phyloP scores from a whole-genome alignment of 2,329 filamentous ascomycete species.

The Arthrobotrys pseudoclavata region DNA sequence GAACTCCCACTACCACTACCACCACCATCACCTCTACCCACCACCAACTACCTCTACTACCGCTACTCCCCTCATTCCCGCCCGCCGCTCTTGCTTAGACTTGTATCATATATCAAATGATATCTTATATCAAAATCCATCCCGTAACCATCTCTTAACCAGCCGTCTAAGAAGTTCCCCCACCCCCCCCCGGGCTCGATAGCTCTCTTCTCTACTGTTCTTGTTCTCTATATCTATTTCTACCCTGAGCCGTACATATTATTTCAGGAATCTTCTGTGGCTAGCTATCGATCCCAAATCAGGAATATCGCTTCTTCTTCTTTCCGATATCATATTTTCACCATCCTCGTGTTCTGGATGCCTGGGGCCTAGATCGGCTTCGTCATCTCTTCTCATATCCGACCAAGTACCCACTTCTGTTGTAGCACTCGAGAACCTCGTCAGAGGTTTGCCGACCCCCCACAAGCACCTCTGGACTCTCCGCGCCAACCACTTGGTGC shows the following conservation, averaged over 20 bases:
- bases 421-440: neutral
- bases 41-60: neutral
- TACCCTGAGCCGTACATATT: no score
- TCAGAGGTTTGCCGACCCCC: constrained; percentile 18
- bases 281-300: no score
- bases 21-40: neutral
- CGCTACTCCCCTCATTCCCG: neutral
- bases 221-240: neutral
- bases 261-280: no score
- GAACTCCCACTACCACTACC: neutral
- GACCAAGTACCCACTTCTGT: neutral
- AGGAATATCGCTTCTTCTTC: neutral
- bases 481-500: constrained; percentile 54
- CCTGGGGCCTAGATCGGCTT: constrained; percentile 3
- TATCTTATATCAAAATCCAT: constrained; percentile 1
- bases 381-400: neutral
- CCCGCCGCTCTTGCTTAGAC: neutral
- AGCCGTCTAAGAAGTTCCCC: no score
- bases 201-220: neutral
- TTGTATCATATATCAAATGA: neutral
- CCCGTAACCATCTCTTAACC: neutral
- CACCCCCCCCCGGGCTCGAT: no score
- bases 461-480: constrained; percentile 51
- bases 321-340: neutral
- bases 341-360: neutral